phyloP scores from a whole-genome alignment of 1,139 yeast genomes.

The Kurtzmaniella quercitrusa region DNA sequence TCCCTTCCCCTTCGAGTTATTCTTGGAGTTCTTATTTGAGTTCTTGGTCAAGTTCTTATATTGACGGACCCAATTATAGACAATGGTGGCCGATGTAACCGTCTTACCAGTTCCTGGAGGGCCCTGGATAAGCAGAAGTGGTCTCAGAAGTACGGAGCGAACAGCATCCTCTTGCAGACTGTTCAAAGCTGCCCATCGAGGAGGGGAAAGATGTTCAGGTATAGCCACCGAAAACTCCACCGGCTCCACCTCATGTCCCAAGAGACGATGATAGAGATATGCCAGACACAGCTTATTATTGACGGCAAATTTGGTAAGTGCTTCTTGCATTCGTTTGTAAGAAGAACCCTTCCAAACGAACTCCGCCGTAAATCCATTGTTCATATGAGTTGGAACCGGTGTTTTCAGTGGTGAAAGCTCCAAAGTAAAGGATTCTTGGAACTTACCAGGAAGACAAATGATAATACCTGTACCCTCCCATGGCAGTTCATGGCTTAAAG shows the following conservation, averaged over 20 bases:
- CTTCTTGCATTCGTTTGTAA: conserved; percentile 79
- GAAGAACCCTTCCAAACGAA: conserved; percentile 89
- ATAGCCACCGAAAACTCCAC: conserved; percentile 56
- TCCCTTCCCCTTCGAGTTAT: too few species aligned
- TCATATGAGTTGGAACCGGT: conserved; percentile 52
- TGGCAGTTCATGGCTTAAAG: conserved; percentile 43
- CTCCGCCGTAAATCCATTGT: conserved; percentile 75
- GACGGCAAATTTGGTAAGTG: conserved; percentile 68
- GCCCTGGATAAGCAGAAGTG: conserved; percentile 86
- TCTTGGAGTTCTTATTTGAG: too few species aligned
- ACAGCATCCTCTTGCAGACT: conserved; percentile 80
- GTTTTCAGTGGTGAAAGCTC: conserved; percentile 48
- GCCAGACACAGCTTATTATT: conserved; percentile 71
- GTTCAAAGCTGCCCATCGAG: conserved; percentile 67
- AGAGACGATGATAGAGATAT: conserved; percentile 69
- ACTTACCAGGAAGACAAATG: conserved; percentile 64
- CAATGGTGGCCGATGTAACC: conserved; percentile 86
- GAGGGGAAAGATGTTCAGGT: conserved; percentile 62
- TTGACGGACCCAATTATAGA: conserved; percentile 52
- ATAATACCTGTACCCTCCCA: conserved; percentile 80
- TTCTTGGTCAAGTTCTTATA: neutral
- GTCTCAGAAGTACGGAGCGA: conserved; percentile 62
- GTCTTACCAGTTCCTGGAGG: conserved; percentile 99
- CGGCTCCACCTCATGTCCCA: conserved; percentile 77
- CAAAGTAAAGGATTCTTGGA: conserved; percentile 67